Conservation (phyloP, 768 basidiomycete species). For the Crucibulum laeve region DNA sequence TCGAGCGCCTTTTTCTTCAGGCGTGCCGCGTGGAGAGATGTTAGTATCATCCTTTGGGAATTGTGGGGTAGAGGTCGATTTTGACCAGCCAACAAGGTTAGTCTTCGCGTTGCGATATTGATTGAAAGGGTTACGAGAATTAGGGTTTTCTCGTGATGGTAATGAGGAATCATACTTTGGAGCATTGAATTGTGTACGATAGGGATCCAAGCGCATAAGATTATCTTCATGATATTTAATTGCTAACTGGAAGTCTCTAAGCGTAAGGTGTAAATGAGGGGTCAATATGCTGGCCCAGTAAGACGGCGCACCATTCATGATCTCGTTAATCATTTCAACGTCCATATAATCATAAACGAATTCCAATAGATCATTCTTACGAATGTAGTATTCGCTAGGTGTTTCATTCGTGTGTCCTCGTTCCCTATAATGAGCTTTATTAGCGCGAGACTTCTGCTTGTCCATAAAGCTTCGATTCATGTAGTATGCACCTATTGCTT, state of each 20-base stretch:
- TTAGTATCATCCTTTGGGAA: constrained; percentile 19
- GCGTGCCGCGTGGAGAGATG: constrained; percentile 9
- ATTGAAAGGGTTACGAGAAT: not conserved
- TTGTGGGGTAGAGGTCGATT: constrained; percentile 5
- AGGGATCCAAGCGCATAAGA: constrained; percentile 9
- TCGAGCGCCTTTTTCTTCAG: constrained; percentile 25
- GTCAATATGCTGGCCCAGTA: constrained; percentile 21
- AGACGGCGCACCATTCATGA: constrained; percentile 27
- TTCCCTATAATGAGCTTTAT: constrained; percentile 22
- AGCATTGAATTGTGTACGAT: not conserved
- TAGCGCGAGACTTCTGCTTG: constrained; percentile 20
- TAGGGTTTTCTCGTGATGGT: not conserved
- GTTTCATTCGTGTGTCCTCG: constrained; percentile 15
- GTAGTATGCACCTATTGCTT: constrained; percentile 20
- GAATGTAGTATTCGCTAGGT: constrained; percentile 29
- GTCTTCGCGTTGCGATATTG: not conserved
- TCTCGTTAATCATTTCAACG: constrained; percentile 26
- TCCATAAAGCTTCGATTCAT: constrained; percentile 28
- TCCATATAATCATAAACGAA: constrained; percentile 11
- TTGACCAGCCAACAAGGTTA: constrained; percentile 5
- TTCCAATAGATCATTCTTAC: constrained; percentile 19
- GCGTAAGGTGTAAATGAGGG: constrained; percentile 13
- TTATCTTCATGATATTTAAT: constrained; percentile 18
- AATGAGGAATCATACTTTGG: not conserved
- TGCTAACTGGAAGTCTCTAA: constrained; percentile 15